Evolutionary conservation across 257 asterid genomes (phyloP).

Genomic region (Solanum habrochaites): DNA sequence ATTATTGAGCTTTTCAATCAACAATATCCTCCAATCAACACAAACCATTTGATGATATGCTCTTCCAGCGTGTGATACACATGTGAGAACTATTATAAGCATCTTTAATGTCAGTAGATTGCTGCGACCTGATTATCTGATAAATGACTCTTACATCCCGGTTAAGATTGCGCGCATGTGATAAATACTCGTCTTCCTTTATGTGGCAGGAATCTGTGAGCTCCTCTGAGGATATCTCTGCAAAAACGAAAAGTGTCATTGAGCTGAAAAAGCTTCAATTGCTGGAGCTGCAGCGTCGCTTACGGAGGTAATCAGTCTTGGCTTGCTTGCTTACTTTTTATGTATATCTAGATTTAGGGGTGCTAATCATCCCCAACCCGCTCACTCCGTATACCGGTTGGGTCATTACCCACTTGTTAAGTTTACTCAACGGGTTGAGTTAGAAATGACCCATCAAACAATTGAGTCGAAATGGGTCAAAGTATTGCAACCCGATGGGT

Average conservation of each 20-base stretch:
- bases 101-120: not conserved
- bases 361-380: not conserved
- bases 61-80: not conserved
- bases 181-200: not conserved
- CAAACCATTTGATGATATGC: not conserved
- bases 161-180: not conserved
- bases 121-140: not conserved
- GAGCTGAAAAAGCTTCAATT: constrained; percentile 94
- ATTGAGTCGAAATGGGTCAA: not conserved
- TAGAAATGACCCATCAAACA: not conserved
- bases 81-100: not conserved
- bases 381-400: not conserved
- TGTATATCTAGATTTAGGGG: not conserved
- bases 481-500: not conserved
- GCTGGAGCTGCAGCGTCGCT: constrained; percentile 84
- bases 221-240: constrained; percentile 85
- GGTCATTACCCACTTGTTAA: not conserved
- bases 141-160: not conserved
- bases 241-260: constrained; percentile 93
- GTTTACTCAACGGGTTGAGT: not conserved
- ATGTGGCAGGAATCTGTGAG: constrained; percentile 68
- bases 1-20: not conserved
- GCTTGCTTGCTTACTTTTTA: not conserved
- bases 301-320: constrained; percentile 55
- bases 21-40: not conserved